Base-by-base conservation (phyloP, 768 basidiomycete genomes). In the Russula brevipes region DNA sequence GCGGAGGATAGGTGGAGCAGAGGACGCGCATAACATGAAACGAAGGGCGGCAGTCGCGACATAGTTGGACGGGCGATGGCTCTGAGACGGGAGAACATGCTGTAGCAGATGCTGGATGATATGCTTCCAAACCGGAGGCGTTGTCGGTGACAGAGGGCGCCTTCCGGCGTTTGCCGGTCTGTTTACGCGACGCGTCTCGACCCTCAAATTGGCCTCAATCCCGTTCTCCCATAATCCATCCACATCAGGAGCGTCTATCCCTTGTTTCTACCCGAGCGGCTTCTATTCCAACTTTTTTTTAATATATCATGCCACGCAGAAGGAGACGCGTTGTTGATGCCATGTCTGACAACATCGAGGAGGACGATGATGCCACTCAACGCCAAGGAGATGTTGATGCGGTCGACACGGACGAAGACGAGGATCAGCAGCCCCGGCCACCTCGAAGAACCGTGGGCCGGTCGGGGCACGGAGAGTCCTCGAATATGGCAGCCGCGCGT, bases 261-360 rank as follows among this genome's bases (percentile, higher is more conserved):
- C 4, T 42, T 24, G 24, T 24, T 24, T 24, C 24, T 24, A 24
- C 24, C 24, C 24, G 24, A 24, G 24, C 24, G 10, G 19, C 5
- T 53, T 46, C 19, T 5, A 47, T 31, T 52, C 24, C 31, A 38
- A 39, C 11, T 11, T 59, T 31, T 7, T 2, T 6, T 52, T 35
- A 7, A 44, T 57, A 36, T 45, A 78, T 76, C 73, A 77, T 76
- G 60, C 68, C 70, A 39, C 75, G 82, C 54, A 80, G 81, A 51
- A 65, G 72, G 19, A 69, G 73, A n/a, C 58, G 72, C 8, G 80
- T 76, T 51, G 77, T 78, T 19, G 81, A 78, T 59, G 78, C 78
- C 4, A 81, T 82, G 12, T 81, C 81, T 31, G 86, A 87, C 58
- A 59, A 70, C 47, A 86, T 86, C 42, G 86, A 87, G 70, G 85